Percentiles rank a stretch among this genome's conserved stretches.
These are phyloP conservation scores for Sporobolus alterniflorus DNA, from an alignment of 202 grass and related monocot genomes.

Conservation along the genomic window DNA sequence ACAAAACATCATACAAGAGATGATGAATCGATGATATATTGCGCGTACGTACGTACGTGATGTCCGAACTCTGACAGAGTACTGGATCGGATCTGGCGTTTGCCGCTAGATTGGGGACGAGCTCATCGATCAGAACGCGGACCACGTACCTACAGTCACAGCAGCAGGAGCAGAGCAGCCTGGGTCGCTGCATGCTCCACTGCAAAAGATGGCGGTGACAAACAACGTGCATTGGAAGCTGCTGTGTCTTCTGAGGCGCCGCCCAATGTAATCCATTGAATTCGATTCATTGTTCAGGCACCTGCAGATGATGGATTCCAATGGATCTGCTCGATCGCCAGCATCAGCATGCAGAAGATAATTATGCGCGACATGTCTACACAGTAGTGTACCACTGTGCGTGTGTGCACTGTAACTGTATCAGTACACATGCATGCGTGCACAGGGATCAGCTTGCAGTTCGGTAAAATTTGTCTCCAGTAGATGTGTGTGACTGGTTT, in stretches of 20 bases:
- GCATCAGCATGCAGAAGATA: neutral
- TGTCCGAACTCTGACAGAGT: conserved; percentile 15
- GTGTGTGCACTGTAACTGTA: no score
- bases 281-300: neutral
- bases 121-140: neutral
- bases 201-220: neutral
- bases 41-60: neutral
- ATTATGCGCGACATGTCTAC: neutral
- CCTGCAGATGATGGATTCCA: neutral
- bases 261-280: neutral
- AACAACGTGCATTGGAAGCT: conserved; percentile 14
- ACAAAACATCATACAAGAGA: no score
- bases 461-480: neutral
- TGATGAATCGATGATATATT: neutral
- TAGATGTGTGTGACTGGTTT: no score
- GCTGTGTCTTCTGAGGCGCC: neutral
- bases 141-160: neutral
- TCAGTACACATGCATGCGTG: no score
- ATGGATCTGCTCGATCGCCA: no score
- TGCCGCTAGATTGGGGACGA: neutral
- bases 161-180: neutral
- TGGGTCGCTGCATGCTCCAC: neutral
- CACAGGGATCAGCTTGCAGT: neutral
- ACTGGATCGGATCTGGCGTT: conserved; percentile 7
- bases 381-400: neutral